A percentile compares a stretch with the other conserved stretches of the same genome.
These are phyloP conservation scores for Oxalis stricta DNA, from an alignment of 441 rosid species.

Conservation along the genomic window DNA sequence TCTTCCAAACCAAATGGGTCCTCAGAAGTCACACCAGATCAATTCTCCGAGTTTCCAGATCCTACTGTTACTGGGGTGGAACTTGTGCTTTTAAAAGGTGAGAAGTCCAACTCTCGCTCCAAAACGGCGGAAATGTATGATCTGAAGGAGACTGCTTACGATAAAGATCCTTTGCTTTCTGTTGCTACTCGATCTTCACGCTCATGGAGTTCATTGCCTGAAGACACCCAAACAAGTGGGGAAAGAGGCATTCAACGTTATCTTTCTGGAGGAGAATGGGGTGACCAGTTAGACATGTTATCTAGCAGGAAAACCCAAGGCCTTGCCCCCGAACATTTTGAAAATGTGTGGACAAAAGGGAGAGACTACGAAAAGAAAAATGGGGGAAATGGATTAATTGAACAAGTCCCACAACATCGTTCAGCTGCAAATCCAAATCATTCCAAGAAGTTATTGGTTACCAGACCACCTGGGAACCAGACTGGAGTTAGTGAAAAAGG, in stretches of 20 bases:
- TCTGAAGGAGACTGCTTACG: constrained; percentile 22
- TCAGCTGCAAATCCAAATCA: constrained; percentile 22
- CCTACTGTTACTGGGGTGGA: constrained; percentile 89
- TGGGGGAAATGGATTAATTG: constrained; percentile 25
- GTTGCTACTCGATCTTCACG: constrained; percentile 62
- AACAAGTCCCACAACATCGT: constrained; percentile 38
- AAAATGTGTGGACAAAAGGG: constrained; percentile 97
- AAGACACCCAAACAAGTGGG: constrained; percentile 32
- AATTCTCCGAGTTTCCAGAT: constrained; percentile 61
- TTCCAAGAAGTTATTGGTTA: constrained; percentile 18
- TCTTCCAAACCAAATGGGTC: constrained; percentile 46
- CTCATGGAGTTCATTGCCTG: constrained; percentile 60
- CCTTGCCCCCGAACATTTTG: constrained; percentile 95
- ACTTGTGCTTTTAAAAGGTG: constrained; percentile 72
- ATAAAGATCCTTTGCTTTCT: constrained; percentile 94
- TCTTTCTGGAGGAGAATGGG: constrained; percentile 66
- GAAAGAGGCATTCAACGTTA: constrained; percentile 34
- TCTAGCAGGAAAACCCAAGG: constrained; percentile 77
- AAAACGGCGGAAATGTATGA: constrained; percentile 25
- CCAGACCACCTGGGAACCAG: constrained; percentile 13
- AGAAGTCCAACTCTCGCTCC: constrained; percentile 27
- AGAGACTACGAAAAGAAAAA: constrained; percentile 67
- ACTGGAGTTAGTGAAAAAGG: constrained; percentile 18
- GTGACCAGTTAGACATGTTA: constrained; percentile 62
- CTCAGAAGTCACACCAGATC: constrained; percentile 54